phyloP scores from a whole-genome alignment of 345 rosid species.

The Kandelia obovata region DNA sequence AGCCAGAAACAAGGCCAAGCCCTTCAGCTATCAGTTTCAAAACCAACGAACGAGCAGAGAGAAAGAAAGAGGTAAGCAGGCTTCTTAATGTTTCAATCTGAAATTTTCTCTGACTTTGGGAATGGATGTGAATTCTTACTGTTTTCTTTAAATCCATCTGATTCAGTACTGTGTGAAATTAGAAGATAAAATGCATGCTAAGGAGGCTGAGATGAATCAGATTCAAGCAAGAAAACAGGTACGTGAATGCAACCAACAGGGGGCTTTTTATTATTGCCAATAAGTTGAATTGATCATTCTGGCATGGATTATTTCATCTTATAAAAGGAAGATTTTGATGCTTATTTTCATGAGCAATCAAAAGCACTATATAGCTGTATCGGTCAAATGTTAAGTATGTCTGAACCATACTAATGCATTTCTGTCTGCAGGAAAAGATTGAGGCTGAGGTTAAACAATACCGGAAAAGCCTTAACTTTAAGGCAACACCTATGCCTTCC shows the following conservation, averaged over 20 bases:
- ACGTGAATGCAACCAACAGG: constrained; percentile 7
- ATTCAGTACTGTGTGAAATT: constrained; percentile 64
- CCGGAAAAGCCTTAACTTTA: constrained; percentile 76
- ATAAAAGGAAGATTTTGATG: background rate
- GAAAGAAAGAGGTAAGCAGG: constrained; percentile 69
- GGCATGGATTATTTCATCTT: background rate
- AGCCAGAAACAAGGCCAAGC: constrained; percentile 39
- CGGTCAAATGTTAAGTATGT: background rate
- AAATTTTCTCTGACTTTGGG: background rate
- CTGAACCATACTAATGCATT: background rate
- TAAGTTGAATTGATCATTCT: background rate
- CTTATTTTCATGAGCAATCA: background rate
- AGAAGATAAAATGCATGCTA: constrained; percentile 72
- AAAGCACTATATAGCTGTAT: no score
- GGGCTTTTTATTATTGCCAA: background rate
- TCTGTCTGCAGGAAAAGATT: constrained; percentile 50
- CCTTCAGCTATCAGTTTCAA: constrained; percentile 51
- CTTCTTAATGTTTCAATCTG: background rate
- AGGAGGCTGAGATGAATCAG: constrained; percentile 61
- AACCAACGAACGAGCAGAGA: constrained; percentile 68
- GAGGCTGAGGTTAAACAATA: constrained; percentile 62
- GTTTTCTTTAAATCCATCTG: background rate
- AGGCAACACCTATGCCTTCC: constrained; percentile 87
- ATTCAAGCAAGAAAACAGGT: constrained; percentile 70
- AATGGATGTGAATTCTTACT: constrained; percentile 3